Percentiles rank a stretch among this genome's conserved stretches.
Evolutionary conservation across 2,329 filamentous ascomycete species (phyloP).

Genomic region (Neofusicoccum laricinum): DNA sequence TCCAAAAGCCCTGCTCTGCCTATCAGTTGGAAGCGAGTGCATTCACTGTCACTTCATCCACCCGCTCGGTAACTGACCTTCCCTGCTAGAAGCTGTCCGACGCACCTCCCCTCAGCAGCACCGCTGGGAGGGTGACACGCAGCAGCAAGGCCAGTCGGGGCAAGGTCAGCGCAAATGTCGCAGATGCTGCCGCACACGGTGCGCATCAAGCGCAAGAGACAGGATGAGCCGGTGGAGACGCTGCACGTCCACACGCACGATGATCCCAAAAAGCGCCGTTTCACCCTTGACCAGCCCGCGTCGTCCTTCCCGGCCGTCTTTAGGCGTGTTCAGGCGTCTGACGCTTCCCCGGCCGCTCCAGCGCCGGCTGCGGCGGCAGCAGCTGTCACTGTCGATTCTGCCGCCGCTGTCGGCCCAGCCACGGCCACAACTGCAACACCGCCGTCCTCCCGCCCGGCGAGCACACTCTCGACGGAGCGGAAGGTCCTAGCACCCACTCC

Average conservation of each 20-base stretch:
- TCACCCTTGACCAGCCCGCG: slow-evolving; percentile 14
- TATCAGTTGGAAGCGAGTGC: neutral
- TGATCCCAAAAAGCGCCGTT: slow-evolving; percentile 14
- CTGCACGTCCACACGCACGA: slow-evolving; percentile 38
- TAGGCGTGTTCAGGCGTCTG: slow-evolving; percentile 19
- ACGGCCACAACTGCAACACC: neutral
- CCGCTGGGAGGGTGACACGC: neutral
- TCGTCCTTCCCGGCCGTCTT: slow-evolving; percentile 20
- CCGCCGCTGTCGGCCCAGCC: neutral
- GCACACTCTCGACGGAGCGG: neutral
- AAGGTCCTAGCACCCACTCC: neutral
- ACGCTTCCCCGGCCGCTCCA: neutral
- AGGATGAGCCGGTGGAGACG: slow-evolving; percentile 56
- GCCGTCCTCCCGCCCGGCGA: neutral
- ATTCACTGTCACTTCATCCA: neutral
- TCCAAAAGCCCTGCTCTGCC: neutral
- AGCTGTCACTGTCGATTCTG: too few species aligned
- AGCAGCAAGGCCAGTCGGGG: neutral
- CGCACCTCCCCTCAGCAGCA: neutral
- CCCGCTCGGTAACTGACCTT: neutral
- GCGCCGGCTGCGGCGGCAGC: neutral
- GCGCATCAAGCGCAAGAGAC: slow-evolving; percentile 53
- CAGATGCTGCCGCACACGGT: slow-evolving; percentile 17
- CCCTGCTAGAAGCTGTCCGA: neutral
- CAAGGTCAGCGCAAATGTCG: slow-evolving; percentile 5